Percentiles rank a stretch among this genome's conserved stretches.
Evolutionary conservation across 2,329 filamentous ascomycete species (phyloP).

Genomic region (Lasiodiplodia sp.): DNA sequence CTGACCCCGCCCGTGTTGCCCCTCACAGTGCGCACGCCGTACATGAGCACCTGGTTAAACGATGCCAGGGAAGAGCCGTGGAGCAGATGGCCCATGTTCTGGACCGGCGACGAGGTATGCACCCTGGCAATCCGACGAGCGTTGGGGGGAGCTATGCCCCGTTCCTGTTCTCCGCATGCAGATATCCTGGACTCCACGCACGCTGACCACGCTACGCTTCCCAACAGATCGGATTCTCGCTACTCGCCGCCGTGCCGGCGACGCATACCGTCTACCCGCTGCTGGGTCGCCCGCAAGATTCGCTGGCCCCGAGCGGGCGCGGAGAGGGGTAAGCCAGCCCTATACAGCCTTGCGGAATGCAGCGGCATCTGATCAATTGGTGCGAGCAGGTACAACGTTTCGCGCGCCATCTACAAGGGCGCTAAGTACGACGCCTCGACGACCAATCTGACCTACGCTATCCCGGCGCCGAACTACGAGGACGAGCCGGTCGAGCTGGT

Average conservation of each 20-base stretch:
- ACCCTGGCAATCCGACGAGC: constrained; percentile 9
- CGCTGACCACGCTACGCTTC: constrained; percentile 2
- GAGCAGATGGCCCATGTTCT: constrained; percentile 88
- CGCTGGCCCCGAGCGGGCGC: constrained; percentile 51
- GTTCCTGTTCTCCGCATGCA: constrained; percentile 15
- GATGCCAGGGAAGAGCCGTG: constrained; percentile 77
- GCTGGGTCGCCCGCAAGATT: constrained; percentile 71
- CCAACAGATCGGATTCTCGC: constrained; percentile 64
- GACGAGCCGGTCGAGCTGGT: constrained; percentile 60
- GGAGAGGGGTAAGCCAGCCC: constrained; percentile 46
- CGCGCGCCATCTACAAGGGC: constrained; percentile 66
- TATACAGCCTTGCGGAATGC: constrained; percentile 1
- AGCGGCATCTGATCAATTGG: not conserved
- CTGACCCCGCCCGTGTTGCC: constrained; percentile 62
- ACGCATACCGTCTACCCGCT: constrained; percentile 69
- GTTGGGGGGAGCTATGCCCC: constrained; percentile 14
- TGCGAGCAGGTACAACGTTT: constrained; percentile 60
- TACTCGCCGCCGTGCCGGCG: constrained; percentile 68
- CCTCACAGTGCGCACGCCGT: constrained; percentile 59
- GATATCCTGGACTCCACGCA: constrained; percentile 24
- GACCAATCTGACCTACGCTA: constrained; percentile 71
- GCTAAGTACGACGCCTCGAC: constrained; percentile 73
- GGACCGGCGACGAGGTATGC: constrained; percentile 70
- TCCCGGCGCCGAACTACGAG: constrained; percentile 54
- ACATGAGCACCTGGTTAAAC: constrained; percentile 63